Evolutionary conservation across 306 rosid species (phyloP).

Genomic region (Dryas octopetala): DNA sequence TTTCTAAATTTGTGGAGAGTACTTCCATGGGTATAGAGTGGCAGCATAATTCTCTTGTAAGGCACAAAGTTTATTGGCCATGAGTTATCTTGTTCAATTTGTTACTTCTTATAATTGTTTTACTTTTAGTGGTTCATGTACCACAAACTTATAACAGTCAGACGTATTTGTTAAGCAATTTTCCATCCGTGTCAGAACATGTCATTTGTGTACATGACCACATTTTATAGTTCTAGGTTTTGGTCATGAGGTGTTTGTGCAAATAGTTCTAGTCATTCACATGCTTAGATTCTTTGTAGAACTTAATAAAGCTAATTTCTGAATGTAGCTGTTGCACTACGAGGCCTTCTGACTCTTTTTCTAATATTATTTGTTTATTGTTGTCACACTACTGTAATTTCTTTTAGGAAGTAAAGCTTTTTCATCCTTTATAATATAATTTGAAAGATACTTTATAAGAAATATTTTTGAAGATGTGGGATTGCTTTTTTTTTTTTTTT

Average conservation of each 20-base stretch:
- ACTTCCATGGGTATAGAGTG: not conserved
- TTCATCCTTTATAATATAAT: not conserved
- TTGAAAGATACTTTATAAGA: not conserved
- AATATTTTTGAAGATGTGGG: not conserved
- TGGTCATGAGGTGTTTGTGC: not conserved
- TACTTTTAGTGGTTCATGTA: not conserved
- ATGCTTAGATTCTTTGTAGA: not conserved
- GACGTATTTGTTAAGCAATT: not conserved
- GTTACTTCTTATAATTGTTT: not conserved
- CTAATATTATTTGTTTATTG: not conserved
- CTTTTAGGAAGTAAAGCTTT: not conserved
- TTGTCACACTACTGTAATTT: not conserved
- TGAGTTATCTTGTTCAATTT: not conserved
- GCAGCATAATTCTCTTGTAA: not conserved
- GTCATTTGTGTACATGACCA: not conserved
- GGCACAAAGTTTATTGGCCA: not conserved
- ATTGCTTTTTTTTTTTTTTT: not conserved
- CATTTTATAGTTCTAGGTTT: not conserved
- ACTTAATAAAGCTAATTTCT: not conserved
- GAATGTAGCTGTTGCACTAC: too few relatives aligned
- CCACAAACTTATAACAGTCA: not conserved
- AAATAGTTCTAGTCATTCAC: constrained; percentile 2
- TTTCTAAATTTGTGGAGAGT: too few relatives aligned
- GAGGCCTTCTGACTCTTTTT: not conserved
- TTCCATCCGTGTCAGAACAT: not conserved